phyloP scores from a whole-genome alignment of 2,329 filamentous ascomycete genomes.

The Phyllosticta citribraziliensis region DNA sequence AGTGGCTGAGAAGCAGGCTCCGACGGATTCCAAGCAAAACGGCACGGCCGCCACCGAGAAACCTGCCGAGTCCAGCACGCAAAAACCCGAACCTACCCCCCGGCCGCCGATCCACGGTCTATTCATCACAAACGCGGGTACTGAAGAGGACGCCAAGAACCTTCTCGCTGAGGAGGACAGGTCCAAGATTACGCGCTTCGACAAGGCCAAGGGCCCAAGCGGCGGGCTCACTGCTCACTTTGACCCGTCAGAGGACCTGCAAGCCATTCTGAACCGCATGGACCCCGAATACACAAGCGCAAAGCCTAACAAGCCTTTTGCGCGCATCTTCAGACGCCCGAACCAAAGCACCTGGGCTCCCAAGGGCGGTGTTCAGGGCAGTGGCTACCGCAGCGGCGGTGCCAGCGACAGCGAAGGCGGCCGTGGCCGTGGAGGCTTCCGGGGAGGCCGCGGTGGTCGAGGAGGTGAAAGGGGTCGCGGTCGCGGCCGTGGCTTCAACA shows the following conservation, averaged over 20 bases:
- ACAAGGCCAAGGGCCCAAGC: constrained; percentile 54
- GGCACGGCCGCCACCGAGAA: constrained; percentile 37
- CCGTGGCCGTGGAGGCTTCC: constrained; percentile 41
- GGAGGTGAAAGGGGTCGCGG: constrained; percentile 29
- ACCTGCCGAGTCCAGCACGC: constrained; percentile 21
- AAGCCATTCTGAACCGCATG: constrained; percentile 64
- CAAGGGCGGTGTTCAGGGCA: constrained; percentile 47
- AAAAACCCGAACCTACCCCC: constrained; percentile 42
- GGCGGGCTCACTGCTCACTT: constrained; percentile 78
- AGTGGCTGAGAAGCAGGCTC: constrained; percentile 28
- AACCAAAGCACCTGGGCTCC: background rate
- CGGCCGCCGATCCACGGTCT: constrained; percentile 62
- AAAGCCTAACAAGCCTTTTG: constrained; percentile 67
- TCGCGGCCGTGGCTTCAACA: constrained; percentile 18
- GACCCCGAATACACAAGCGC: constrained; percentile 65
- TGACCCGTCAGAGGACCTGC: constrained; percentile 67
- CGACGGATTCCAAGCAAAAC: constrained; percentile 38
- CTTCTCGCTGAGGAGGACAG: constrained; percentile 78
- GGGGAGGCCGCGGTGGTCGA: constrained; percentile 37
- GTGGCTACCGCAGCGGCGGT: constrained; percentile 76
- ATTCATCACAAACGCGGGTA: constrained; percentile 80
- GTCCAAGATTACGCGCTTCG: constrained; percentile 59
- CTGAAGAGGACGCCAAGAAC: constrained; percentile 71
- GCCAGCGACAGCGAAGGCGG: constrained; percentile 69
- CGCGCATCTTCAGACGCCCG: constrained; percentile 70